These are phyloP conservation scores for Saturnispora dispora DNA, from an alignment of 805 yeast species.

Conservation along the genomic window DNA sequence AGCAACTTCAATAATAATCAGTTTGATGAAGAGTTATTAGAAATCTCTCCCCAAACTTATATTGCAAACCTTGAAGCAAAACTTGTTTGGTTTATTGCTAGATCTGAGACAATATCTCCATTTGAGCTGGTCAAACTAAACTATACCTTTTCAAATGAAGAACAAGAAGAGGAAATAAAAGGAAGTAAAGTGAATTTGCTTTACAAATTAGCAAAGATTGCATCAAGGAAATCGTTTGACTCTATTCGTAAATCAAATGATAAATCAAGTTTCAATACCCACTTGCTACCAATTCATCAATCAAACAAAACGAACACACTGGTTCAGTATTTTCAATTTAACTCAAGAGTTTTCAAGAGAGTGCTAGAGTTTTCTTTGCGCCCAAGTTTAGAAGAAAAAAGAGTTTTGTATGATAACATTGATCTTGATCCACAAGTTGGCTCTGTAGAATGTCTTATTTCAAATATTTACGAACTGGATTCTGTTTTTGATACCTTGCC, in stretches of 20 bases:
- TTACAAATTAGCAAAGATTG: conserved; percentile 5
- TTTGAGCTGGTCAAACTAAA: neutral
- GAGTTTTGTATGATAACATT: neutral
- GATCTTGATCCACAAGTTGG: conserved; percentile 29
- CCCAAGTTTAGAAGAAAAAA: neutral
- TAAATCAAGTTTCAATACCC: neutral
- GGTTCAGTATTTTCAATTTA: conserved; percentile 2
- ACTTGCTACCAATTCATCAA: conserved; percentile 3
- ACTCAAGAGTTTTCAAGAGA: conserved; percentile 10
- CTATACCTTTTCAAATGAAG: neutral
- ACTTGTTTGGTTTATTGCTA: conserved; percentile 21
- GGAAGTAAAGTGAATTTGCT: neutral
- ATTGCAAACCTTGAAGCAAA: conserved; percentile 37
- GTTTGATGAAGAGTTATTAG: conserved; percentile 53
- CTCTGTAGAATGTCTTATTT: conserved; percentile 33
- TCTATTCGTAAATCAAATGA: conserved; percentile 1
- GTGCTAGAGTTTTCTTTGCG: neutral
- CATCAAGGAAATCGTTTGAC: conserved; percentile 6
- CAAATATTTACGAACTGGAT: conserved; percentile 35
- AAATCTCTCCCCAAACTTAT: conserved; percentile 30
- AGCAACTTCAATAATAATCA: conserved; percentile 51
- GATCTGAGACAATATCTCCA: neutral
- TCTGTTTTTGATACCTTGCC: neutral
- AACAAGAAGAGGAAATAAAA: neutral
- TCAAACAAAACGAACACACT: neutral